Base-by-base conservation (phyloP, 371 early-diverging fungal species). In the Mortierella sp. region DNA sequence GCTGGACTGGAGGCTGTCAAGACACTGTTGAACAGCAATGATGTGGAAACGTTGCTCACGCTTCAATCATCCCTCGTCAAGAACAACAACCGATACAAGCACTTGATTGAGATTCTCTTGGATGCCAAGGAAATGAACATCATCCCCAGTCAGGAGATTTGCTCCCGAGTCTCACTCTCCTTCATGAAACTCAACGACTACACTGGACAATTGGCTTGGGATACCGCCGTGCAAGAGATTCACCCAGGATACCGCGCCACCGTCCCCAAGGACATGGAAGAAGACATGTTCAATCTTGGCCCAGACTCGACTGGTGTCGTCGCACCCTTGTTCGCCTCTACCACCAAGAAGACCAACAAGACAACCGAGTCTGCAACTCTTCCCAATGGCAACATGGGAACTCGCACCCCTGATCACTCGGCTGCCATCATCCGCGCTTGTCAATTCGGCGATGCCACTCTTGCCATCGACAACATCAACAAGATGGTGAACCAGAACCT, bases 51-150 rank as follows among this genome's bases (percentile, higher is more conserved):
- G 0, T 27, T 76, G 39, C 69, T 76, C 51, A 41, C 65, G 0
- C 54, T 76, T 24, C 77, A 76, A 58, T 65, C 77, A 0, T 64
- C 65, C 14, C 60, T 76, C 53, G 57, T 46, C 16, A 55, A 41
- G 17, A 53, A 63, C 54, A 53, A 49, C 41, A 60, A 49, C n/a
- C 69, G 77, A 21, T 76, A 76, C 51, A 68, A 64, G 60, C 65
- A 68, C n/a, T 40, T 76, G 54, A 76, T 76, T 28, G 77, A 76
- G 48, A 76, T 76, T 56, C 54, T 76, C 37, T 43, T 60, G 37
- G 77, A 76, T 39, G 64, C 69, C 50, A 76, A 76, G 58, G 77
- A 76, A 37, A 68, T 76, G 77, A 61, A 68, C 45, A 44, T 76
- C 34, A 34, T 57, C 37, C 77, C 77, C 41, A 64, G 61, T 25